Conservation (phyloP, 2,329 filamentous ascomycete genomes). For the Xylaria sp. region DNA sequence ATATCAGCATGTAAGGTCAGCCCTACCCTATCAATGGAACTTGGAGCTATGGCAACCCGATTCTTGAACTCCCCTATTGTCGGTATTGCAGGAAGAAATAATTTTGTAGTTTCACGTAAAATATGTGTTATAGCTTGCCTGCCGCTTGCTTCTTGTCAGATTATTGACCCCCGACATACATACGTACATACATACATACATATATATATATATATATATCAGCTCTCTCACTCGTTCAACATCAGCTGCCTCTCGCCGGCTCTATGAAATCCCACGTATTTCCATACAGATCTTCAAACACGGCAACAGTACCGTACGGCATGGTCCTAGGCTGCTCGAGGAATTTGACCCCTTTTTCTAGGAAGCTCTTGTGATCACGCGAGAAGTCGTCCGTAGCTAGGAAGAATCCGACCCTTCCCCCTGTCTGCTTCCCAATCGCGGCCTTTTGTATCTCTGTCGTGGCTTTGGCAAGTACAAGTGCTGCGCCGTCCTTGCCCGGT, state of each 20-base stretch:
- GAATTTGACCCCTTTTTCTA: slow-evolving; percentile 33
- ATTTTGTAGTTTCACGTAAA: not conserved
- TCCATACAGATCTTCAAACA: slow-evolving; percentile 35
- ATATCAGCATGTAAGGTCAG: too few relatives aligned
- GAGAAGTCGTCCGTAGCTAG: slow-evolving; percentile 34
- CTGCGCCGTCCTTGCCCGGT: slow-evolving; percentile 28
- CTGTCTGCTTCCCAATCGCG: slow-evolving; percentile 29
- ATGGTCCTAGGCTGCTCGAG: slow-evolving; percentile 29
- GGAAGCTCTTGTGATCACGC: slow-evolving; percentile 24
- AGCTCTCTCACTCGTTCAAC: not conserved
- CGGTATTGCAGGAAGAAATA: too few relatives aligned
- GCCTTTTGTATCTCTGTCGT: slow-evolving; percentile 27
- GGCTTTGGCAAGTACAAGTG: slow-evolving; percentile 30
- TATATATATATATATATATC: too few relatives aligned
- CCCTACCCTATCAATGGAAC: too few relatives aligned
- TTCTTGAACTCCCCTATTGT: too few relatives aligned
- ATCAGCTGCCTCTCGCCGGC: slow-evolving; percentile 11
- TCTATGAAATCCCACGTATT: slow-evolving; percentile 36
- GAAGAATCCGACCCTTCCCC: slow-evolving; percentile 35
- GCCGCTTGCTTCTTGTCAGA: not conserved
- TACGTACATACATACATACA: too few relatives aligned
- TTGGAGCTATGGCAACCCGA: too few relatives aligned
- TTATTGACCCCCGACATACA: not conserved
- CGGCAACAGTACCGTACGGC: slow-evolving; percentile 32
- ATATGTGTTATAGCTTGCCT: not conserved